These are phyloP conservation scores for Nidula microcarpa DNA, from an alignment of 768 basidiomycete species.

Conservation along the genomic window DNA sequence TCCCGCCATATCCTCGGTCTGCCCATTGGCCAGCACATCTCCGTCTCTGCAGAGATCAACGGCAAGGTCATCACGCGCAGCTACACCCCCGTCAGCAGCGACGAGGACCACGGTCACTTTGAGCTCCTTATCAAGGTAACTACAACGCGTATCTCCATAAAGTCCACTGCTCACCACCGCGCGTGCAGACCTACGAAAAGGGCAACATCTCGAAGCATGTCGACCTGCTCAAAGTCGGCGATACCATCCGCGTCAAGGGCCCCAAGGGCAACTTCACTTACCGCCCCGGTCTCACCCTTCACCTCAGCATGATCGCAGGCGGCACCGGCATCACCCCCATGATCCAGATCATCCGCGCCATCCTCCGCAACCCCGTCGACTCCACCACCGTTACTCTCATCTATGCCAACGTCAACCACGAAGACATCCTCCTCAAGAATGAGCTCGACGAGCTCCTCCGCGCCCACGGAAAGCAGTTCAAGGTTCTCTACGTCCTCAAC, in stretches of 20 bases:
- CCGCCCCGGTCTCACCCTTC: conserved; percentile 61
- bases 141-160: too few relatives aligned
- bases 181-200: conserved; percentile 92
- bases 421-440: conserved; percentile 88
- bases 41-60: conserved; percentile 83
- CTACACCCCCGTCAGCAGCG: conserved; percentile 94
- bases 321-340: conserved; percentile 99
- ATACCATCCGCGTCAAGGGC: conserved; percentile 88
- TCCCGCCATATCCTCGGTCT: conserved; percentile 81
- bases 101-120: conserved; percentile 91
- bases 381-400: conserved; percentile 80
- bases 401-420: conserved; percentile 92
- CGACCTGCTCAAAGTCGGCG: conserved; percentile 77
- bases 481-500: conserved; percentile 89
- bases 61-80: conserved; percentile 88
- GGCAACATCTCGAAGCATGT: conserved; percentile 95
- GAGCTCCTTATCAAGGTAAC: conserved; percentile 97
- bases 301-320: conserved; percentile 96
- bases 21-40: conserved; percentile 96
- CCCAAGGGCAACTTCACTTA: conserved; percentile 97
- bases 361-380: conserved; percentile 86
- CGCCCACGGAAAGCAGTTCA: conserved; percentile 60
- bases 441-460: conserved; percentile 81
- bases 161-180: conserved; percentile 5
- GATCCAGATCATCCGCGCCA: conserved; percentile 97